A percentile compares a stretch with the other conserved stretches of the same genome.
phyloP scores from a whole-genome alignment of 2,329 filamentous ascomycete genomes.

The Trichoderma polysporum region DNA sequence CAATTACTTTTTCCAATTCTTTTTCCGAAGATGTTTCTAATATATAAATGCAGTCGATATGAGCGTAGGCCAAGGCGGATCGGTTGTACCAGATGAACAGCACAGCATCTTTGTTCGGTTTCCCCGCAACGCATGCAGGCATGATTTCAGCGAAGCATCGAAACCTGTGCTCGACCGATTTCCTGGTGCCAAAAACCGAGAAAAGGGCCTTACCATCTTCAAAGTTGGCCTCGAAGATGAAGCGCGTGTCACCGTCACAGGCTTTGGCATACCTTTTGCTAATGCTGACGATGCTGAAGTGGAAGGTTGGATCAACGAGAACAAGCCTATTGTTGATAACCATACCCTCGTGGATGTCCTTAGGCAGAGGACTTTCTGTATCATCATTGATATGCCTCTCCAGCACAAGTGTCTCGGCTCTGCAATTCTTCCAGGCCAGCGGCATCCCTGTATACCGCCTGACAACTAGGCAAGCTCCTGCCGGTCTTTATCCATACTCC shows the following conservation, averaged over 20 bases:
- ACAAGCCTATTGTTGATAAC: not conserved
- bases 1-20: too few species aligned
- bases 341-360: too few species aligned
- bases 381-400: too few species aligned
- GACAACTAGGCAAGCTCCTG: not conserved
- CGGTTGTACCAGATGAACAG: too few species aligned
- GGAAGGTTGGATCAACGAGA: not conserved
- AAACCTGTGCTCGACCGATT: not conserved
- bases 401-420: too few species aligned
- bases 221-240: not conserved
- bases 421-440: too few species aligned
- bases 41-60: too few species aligned
- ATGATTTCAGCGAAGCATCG: not conserved
- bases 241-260: not conserved
- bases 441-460: too few species aligned
- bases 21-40: too few species aligned
- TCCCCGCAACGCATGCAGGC: not conserved
- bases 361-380: too few species aligned
- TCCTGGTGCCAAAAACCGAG: not conserved
- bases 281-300: not conserved
- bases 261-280: not conserved
- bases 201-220: not conserved
- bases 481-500: not conserved
- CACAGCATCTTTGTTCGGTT: not conserved
- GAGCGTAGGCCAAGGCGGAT: too few species aligned